Base-by-base conservation (phyloP, 2,329 filamentous ascomycete species). In the Aureobasidium sp. region DNA sequence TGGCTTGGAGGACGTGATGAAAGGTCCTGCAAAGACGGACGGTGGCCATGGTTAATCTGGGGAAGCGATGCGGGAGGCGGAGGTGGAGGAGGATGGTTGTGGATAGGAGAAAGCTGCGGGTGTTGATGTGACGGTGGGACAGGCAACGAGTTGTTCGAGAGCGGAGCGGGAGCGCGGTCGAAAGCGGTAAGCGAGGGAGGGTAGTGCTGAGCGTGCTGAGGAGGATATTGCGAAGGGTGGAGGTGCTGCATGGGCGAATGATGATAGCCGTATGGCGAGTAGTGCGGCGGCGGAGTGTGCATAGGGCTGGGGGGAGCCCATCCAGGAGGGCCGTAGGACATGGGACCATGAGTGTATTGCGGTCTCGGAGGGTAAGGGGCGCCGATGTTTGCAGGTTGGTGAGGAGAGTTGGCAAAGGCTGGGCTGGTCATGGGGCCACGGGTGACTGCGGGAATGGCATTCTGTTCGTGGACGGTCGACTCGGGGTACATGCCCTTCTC, bases 401-500 rank as follows among this genome's bases (percentile, higher is more conserved):
- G 73, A 54, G 76, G 74, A 44, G 75, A 68, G 24, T 77, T 72
- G 6, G 76, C 70, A 64, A 80, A 82, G 14, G 77, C 74, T 8
- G 78, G 79, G 19, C 74, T 75, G 27, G 74, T 70, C 79, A 84
- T 83, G 5, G 81, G 89, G 0, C 85, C 80, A 59, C 89, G 81
- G 11, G 89, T 91, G 34, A 94, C 80, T 2, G 88, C 84, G 11
- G 90, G 88, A 12, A 89, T 83, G 55, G 85, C 85, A 66, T 85
- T 85, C 57, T 84, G 79, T 64, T 96, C 91, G 65, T 89, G 88
- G 61, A 96, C 83, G 40, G 89, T 95, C 1, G 91, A 95, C 70
- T 98, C 93, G 0, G 93, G 93, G 68, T 98, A 98, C 81, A 97
- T 89, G 66, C 90, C 91, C 76, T 95, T 96, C 40, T 85, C 79